These are phyloP conservation scores for Zopfia rhizophila DNA, from an alignment of 2,329 filamentous ascomycete genomes.

Conservation along the genomic window DNA sequence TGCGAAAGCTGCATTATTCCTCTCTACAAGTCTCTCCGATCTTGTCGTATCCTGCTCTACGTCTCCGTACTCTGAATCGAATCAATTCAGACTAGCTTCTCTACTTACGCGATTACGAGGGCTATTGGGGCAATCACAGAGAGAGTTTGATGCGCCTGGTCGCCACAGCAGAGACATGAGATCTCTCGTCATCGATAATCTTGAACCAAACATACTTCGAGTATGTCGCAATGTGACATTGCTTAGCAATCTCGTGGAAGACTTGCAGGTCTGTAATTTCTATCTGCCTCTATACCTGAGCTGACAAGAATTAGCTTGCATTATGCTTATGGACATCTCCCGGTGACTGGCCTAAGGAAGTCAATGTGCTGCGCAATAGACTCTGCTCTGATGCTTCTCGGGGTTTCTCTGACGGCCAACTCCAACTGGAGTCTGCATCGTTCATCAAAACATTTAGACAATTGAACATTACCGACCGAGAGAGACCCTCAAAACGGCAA, in stretches of 20 bases:
- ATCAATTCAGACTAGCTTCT: conserved; percentile 38
- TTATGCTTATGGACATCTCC: conserved; percentile 46
- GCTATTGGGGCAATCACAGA: conserved; percentile 9
- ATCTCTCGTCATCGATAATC: conserved; percentile 19
- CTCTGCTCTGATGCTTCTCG: conserved; percentile 30
- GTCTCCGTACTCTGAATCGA: conserved; percentile 26
- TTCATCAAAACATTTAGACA: conserved; percentile 30
- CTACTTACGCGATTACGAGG: conserved; percentile 32
- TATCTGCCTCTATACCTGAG: conserved; percentile 4
- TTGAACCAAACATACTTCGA: conserved; percentile 29
- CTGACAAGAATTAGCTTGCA: conserved; percentile 32
- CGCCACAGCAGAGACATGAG: conserved; percentile 13
- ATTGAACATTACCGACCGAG: conserved; percentile 28
- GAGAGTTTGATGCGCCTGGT: background rate
- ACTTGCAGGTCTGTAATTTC: conserved; percentile 42
- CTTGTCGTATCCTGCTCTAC: conserved; percentile 29
- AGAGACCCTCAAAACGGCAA: conserved; percentile 42
- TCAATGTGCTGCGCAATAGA: conserved; percentile 32
- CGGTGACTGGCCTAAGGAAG: conserved; percentile 35
- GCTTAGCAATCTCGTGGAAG: conserved; percentile 33
- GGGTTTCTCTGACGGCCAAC: conserved; percentile 34
- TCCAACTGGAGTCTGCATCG: conserved; percentile 31
- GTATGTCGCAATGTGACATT: conserved; percentile 31
- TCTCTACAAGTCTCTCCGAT: conserved; percentile 29
- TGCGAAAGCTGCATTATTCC: conserved; percentile 31